phyloP scores from a whole-genome alignment of 2,329 filamentous ascomycete genomes.

The Paraphaeosphaeria sporulosa region DNA sequence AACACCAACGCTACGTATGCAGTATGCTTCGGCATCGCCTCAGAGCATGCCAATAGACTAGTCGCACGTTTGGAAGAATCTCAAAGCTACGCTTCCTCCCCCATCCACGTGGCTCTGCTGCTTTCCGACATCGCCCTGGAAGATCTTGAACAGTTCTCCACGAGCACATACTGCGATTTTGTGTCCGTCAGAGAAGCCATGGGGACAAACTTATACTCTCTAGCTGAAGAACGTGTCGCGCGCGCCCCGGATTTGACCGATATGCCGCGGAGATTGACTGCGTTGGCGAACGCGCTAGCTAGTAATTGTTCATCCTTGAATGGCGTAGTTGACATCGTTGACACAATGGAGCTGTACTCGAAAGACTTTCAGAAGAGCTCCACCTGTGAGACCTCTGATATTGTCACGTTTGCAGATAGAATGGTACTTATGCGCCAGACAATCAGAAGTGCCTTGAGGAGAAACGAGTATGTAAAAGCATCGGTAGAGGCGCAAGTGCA shows the following conservation, averaged over 20 bases:
- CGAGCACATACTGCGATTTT: slow-evolving; percentile 9
- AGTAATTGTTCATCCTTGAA: slow-evolving; percentile 9
- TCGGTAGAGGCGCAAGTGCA: slow-evolving; percentile 14
- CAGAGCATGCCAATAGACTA: not conserved
- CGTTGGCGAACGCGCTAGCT: slow-evolving; percentile 14
- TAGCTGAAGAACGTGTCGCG: not conserved
- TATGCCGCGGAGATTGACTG: slow-evolving; percentile 14
- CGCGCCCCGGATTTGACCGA: slow-evolving; percentile 7
- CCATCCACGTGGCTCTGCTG: slow-evolving; percentile 3
- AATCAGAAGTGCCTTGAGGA: slow-evolving; percentile 3
- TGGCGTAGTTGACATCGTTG: not conserved
- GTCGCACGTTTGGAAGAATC: not conserved
- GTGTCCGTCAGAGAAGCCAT: slow-evolving; percentile 13
- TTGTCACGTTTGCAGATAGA: slow-evolving; percentile 11
- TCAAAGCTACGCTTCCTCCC: slow-evolving; percentile 11
- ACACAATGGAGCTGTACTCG: not conserved
- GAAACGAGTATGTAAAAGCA: slow-evolving; percentile 16
- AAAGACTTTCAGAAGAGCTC: not conserved
- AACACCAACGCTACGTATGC: slow-evolving; percentile 2
- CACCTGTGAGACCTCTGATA: not conserved
- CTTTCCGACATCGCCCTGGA: slow-evolving; percentile 11
- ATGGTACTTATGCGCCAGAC: slow-evolving; percentile 12
- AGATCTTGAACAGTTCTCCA: slow-evolving; percentile 6
- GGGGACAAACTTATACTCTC: slow-evolving; percentile 16
- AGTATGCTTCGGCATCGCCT: slow-evolving; percentile 1